Base-by-base conservation (phyloP, 1,284 basidiomycete genomes). In the Austroboletus rostrupii region DNA sequence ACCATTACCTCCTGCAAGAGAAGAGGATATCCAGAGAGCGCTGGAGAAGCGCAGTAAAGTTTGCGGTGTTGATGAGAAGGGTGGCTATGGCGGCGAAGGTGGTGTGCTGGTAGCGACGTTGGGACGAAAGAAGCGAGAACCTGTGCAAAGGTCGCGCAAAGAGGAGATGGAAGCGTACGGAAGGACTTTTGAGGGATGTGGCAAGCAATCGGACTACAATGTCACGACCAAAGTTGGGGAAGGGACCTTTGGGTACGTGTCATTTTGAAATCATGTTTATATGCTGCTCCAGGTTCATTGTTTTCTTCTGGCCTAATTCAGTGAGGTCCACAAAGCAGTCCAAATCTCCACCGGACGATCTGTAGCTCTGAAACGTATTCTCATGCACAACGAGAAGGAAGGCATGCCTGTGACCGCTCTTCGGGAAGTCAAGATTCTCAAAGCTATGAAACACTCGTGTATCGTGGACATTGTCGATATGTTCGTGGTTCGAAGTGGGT, bases 381-480 rank as follows among this genome's bases (percentile, higher is more conserved):
- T 96, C 43, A 93, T 98, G 80, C 94, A 98, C 68, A 93, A 94
- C 58, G 91, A 95, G 69, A 93, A 93, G 64, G 92, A 95, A 67
- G 96, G 94, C 46, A 90, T 97, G 81, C 93, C 94, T 2, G 90
- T 98, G 32, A 99, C 97, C 2, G 95, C 97, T 7, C 75, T 98
- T 14, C 85, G 97, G n/a, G 97, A 99, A 72, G 98, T 99, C 73
- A 96, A 96, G 68, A 92, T 98, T 50, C 75, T 99, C 48, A 99
- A 98, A 67, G 83, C 86, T 12, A 75, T 99, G 54, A 79, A 83
- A 20, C 95, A 99, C 62, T 79, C 85, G 0, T 89, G 87, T 60
- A 83, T 99, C 47, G 87, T 99, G 2, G 80, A 92, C 23, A 84
- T 98, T 40, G 69, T 94, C 49, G 94, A 97, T 68, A 97, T 99